Evolutionary conservation across 768 basidiomycete genomes (phyloP).

Genomic region (Mycena pura): DNA sequence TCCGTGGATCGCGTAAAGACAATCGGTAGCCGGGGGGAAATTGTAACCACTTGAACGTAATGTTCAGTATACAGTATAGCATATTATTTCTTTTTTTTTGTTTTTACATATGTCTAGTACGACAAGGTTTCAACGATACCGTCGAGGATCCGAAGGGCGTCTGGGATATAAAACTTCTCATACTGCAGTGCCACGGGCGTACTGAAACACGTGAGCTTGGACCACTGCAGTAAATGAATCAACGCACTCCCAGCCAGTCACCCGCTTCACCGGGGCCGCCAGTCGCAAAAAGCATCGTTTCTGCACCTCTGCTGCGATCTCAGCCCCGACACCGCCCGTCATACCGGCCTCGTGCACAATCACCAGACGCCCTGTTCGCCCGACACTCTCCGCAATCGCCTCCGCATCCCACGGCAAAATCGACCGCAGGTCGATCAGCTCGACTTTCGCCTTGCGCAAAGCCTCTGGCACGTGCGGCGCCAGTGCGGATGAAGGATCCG

Average conservation of each 20-base stretch:
- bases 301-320: constrained; percentile 92
- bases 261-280: constrained; percentile 84
- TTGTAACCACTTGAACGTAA: too few species aligned
- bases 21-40: too few species aligned
- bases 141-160: constrained; percentile 83
- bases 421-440: constrained; percentile 90
- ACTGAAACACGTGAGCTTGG: constrained; percentile 43
- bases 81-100: not conserved
- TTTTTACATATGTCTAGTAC: constrained; percentile 49
- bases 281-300: constrained; percentile 88
- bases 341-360: constrained; percentile 93
- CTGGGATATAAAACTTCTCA: constrained; percentile 93
- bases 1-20: too few species aligned
- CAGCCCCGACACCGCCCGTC: constrained; percentile 87
- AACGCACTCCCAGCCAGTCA: constrained; percentile 95
- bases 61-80: too few species aligned
- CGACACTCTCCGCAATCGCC: constrained; percentile 81
- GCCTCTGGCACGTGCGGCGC: constrained; percentile 69
- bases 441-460: constrained; percentile 73
- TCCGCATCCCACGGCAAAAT: constrained; percentile 91
- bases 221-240: not conserved
- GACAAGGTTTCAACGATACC: constrained; percentile 82
- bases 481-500: constrained; percentile 67
- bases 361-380: constrained; percentile 82
- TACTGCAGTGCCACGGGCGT: constrained; percentile 85